Conservation (phyloP, 192 early-diverging fungal genomes). For the Chytriomyces sp. region DNA sequence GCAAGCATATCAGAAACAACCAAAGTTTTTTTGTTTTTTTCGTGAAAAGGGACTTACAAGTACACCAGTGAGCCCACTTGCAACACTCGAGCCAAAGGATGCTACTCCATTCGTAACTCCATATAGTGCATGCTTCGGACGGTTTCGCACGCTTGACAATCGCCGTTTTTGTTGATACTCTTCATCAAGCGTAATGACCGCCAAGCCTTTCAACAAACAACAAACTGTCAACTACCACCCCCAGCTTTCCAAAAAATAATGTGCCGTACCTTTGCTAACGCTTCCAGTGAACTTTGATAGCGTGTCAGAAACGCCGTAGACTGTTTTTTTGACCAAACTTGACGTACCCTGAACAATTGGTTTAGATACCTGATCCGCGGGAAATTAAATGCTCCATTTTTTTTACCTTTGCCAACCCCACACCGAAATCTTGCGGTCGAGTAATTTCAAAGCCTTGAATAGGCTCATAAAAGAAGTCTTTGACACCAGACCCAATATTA, state of each 20-base stretch:
- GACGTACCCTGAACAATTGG: slow-evolving; percentile 59
- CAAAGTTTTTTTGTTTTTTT: slow-evolving; percentile 12
- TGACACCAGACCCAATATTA: slow-evolving; percentile 91
- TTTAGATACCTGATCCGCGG: neutral
- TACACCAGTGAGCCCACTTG: slow-evolving; percentile 87
- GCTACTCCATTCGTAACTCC: slow-evolving; percentile 88
- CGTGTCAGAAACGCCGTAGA: slow-evolving; percentile 94
- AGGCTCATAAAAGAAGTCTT: slow-evolving; percentile 97
- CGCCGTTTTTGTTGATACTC: slow-evolving; percentile 84
- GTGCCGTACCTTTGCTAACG: slow-evolving; percentile 80
- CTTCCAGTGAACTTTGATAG: slow-evolving; percentile 95
- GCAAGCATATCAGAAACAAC: neutral
- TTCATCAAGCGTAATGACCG: slow-evolving; percentile 93
- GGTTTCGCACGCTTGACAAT: slow-evolving; percentile 78
- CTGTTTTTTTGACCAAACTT: slow-evolving; percentile 88
- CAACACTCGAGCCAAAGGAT: slow-evolving; percentile 80
- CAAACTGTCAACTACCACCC: neutral
- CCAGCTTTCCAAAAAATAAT: neutral
- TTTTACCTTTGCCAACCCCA: slow-evolving; percentile 84
- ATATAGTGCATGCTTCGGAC: slow-evolving; percentile 85
- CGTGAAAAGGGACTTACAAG: slow-evolving; percentile 58
- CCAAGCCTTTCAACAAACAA: slow-evolving; percentile 59
- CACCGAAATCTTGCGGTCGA: slow-evolving; percentile 90
- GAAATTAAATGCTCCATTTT: neutral
- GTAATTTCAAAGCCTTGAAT: slow-evolving; percentile 96